Conservation (phyloP, 805 yeast genomes). For the Zygoascus biomembranicola region DNA sequence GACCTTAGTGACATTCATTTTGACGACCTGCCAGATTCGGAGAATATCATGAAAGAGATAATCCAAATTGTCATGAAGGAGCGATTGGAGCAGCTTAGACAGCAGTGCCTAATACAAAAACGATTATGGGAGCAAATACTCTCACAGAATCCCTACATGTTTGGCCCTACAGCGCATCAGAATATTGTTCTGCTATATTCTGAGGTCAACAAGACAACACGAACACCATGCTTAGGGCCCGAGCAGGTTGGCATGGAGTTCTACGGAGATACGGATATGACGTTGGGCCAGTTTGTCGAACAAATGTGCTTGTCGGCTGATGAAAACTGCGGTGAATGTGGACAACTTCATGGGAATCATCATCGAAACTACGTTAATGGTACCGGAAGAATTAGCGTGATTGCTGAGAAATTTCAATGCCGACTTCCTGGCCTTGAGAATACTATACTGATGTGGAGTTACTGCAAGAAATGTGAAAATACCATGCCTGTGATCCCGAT, state of each 20-base stretch:
- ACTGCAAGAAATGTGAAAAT: slow-evolving; percentile 69
- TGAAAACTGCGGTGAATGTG: slow-evolving; percentile 73
- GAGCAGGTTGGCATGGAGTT: slow-evolving; percentile 74
- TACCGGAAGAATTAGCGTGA: slow-evolving; percentile 68
- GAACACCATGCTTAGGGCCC: slow-evolving; percentile 93
- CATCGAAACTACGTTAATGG: slow-evolving; percentile 86
- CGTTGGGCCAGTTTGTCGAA: slow-evolving; percentile 84
- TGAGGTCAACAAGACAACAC: slow-evolving; percentile 70
- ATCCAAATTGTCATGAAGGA: slow-evolving; percentile 29
- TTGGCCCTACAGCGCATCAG: slow-evolving; percentile 69
- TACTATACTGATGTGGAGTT: slow-evolving; percentile 83
- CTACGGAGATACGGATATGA: slow-evolving; percentile 84
- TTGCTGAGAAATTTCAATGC: slow-evolving; percentile 53
- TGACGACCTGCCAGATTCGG: not conserved
- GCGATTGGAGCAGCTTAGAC: slow-evolving; percentile 23
- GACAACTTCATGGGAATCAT: slow-evolving; percentile 60
- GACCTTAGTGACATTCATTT: slow-evolving; percentile 7
- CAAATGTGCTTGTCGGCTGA: slow-evolving; percentile 61
- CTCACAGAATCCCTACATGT: slow-evolving; percentile 45
- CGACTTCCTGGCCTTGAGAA: slow-evolving; percentile 53
- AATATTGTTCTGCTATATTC: slow-evolving; percentile 71
- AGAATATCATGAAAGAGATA: slow-evolving; percentile 31
- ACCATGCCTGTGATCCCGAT: slow-evolving; percentile 72
- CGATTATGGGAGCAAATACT: slow-evolving; percentile 66
- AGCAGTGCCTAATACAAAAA: slow-evolving; percentile 31